phyloP scores from a whole-genome alignment of 306 rosid genomes.

The Abrus pulchellus region DNA sequence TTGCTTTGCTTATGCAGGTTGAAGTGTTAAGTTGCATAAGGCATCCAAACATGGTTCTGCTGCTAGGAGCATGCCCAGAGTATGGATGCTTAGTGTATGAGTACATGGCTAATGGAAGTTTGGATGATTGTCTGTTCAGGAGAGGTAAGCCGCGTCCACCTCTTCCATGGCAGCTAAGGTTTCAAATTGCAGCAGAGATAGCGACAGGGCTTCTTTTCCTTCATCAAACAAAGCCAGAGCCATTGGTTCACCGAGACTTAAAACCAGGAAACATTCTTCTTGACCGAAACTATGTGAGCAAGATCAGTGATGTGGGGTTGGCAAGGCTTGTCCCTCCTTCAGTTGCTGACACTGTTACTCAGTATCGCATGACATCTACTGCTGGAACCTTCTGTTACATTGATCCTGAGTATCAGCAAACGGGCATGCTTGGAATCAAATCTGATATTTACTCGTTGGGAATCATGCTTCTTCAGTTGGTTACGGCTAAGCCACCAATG shows the following conservation, averaged over 20 bases:
- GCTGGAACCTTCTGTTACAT: slow-evolving; percentile 97
- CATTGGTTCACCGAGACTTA: slow-evolving; percentile 90
- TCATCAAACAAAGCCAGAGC: slow-evolving; percentile 89
- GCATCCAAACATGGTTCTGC: slow-evolving; percentile 98
- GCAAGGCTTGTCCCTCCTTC: slow-evolving; percentile 97
- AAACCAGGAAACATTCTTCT: slow-evolving; percentile 91
- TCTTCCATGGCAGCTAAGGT: slow-evolving; percentile 88
- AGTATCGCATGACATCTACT: slow-evolving; percentile 86
- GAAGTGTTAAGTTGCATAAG: slow-evolving; percentile 86
- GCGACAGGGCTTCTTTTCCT: slow-evolving; percentile 90
- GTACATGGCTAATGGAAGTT: slow-evolving; percentile 90
- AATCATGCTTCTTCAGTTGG: slow-evolving; percentile 78
- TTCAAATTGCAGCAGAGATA: slow-evolving; percentile 88
- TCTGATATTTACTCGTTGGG: slow-evolving; percentile 96
- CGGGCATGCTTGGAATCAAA: slow-evolving; percentile 89
- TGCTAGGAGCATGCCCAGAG: slow-evolving; percentile 93
- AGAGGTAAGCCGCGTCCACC: slow-evolving; percentile 56
- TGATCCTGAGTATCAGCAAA: slow-evolving; percentile 96
- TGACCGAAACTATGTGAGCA: slow-evolving; percentile 87
- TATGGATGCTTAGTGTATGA: slow-evolving; percentile 90
- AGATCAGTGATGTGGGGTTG: slow-evolving; percentile 95
- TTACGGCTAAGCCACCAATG: slow-evolving; percentile 89
- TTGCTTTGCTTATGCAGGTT: slow-evolving; percentile 45
- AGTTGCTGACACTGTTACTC: slow-evolving; percentile 77
- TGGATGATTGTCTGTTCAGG: slow-evolving; percentile 85